These are phyloP conservation scores for Suhomyces choctaworum DNA, from an alignment of 1,139 yeast genomes.

Conservation along the genomic window DNA sequence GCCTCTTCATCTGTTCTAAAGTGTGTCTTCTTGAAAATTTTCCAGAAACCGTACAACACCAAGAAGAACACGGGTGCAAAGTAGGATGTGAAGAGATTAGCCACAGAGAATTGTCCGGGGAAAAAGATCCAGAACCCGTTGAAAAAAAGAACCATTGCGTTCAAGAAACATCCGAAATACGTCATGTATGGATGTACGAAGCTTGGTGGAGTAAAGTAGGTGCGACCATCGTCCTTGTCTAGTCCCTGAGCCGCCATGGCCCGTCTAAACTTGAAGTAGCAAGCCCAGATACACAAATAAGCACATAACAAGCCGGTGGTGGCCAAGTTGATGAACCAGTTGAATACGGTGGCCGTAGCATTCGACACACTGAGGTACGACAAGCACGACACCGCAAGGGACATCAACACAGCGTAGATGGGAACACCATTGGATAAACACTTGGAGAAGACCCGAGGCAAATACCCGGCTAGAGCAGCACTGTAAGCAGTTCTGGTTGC, in stretches of 20 bases:
- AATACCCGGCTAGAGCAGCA: slow-evolving; percentile 39
- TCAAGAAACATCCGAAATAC: slow-evolving; percentile 33
- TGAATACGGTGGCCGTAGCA: slow-evolving; percentile 34
- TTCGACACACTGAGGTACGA: slow-evolving; percentile 31
- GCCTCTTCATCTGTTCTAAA: slow-evolving; percentile 34
- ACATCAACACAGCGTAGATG: slow-evolving; percentile 30
- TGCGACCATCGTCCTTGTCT: slow-evolving; percentile 22
- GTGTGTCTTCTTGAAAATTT: slow-evolving; percentile 34
- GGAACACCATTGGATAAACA: slow-evolving; percentile 40
- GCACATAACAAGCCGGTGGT: slow-evolving; percentile 57
- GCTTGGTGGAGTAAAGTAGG: slow-evolving; percentile 27
- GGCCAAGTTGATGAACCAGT: slow-evolving; percentile 41
- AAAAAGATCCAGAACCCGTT: slow-evolving; percentile 46
- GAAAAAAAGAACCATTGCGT: slow-evolving; percentile 31
- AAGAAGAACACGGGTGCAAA: slow-evolving; percentile 40
- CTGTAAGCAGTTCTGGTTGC: slow-evolving; percentile 39
- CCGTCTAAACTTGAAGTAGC: slow-evolving; percentile 42
- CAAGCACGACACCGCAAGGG: slow-evolving; percentile 26
- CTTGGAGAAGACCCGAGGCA: slow-evolving; percentile 35
- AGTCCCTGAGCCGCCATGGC: slow-evolving; percentile 37
- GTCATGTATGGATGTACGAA: slow-evolving; percentile 35
- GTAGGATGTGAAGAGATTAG: slow-evolving; percentile 41
- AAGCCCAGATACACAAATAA: slow-evolving; percentile 50
- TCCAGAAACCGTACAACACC: slow-evolving; percentile 34
- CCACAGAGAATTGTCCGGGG: slow-evolving; percentile 38